phyloP scores from a whole-genome alignment of 441 rosid genomes.

The Gossypium gossypioides region DNA sequence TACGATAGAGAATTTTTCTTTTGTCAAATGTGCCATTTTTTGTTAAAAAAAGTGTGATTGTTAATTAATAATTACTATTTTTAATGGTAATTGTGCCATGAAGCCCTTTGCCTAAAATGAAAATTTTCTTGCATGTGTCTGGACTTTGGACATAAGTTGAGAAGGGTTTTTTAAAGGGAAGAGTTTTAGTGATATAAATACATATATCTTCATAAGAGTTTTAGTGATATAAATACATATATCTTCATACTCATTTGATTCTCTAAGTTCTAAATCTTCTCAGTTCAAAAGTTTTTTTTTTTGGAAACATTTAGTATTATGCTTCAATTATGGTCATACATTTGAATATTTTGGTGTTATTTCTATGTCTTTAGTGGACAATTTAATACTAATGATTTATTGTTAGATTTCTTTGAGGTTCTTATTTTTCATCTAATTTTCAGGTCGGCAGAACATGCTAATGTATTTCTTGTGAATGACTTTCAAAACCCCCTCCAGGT shows the following conservation, averaged over 20 bases:
- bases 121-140: not conserved
- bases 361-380: not conserved
- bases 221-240: not conserved
- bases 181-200: not conserved
- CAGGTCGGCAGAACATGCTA: constrained; percentile 90
- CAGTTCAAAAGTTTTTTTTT: not conserved
- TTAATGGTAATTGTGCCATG: not conserved
- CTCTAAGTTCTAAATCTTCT: not conserved
- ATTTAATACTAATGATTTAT: not conserved
- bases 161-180: not conserved
- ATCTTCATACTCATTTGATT: not conserved
- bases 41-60: not conserved
- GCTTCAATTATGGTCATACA: not conserved
- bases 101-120: constrained; percentile 2
- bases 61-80: not conserved
- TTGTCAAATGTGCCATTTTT: not conserved
- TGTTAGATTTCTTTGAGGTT: constrained; percentile 3
- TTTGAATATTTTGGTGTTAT: not conserved
- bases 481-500: constrained; percentile 90
- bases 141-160: not conserved
- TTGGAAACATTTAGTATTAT: not conserved
- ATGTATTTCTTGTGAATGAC: constrained; percentile 83
- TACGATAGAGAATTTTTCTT: not conserved
- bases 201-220: not conserved
- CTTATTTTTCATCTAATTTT: constrained; percentile 16